phyloP scores from a whole-genome alignment of 1,139 yeast species.

The Yamadazyma buinensis region DNA sequence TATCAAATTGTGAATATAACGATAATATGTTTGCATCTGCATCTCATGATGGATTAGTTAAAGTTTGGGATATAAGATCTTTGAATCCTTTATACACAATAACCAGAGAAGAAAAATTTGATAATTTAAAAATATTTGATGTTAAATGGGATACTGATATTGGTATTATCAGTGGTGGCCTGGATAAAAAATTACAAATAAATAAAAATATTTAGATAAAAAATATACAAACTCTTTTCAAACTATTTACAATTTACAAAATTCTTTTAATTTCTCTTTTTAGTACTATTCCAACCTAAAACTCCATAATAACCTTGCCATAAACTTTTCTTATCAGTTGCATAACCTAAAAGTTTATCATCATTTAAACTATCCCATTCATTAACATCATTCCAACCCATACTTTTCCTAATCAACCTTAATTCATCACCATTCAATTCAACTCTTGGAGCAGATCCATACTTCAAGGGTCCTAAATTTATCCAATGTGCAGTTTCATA shows the following conservation, averaged over 20 bases:
- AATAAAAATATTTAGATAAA: slow-evolving; percentile 37
- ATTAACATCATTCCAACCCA: slow-evolving; percentile 65
- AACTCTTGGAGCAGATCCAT: slow-evolving; percentile 81
- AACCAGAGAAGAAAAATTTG: slow-evolving; percentile 54
- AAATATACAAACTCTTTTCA: slow-evolving; percentile 3
- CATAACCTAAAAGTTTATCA: slow-evolving; percentile 39
- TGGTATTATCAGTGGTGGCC: slow-evolving; percentile 91
- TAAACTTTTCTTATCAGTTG: slow-evolving; percentile 61
- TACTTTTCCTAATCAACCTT: slow-evolving; percentile 37
- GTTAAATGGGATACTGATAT: slow-evolving; percentile 78
- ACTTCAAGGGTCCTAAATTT: slow-evolving; percentile 82
- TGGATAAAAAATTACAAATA: slow-evolving; percentile 88
- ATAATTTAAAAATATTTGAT: slow-evolving; percentile 68
- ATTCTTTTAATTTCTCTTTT: too few species aligned
- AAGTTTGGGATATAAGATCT: slow-evolving; percentile 94
- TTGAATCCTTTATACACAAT: slow-evolving; percentile 84
- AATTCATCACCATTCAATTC: slow-evolving; percentile 71
- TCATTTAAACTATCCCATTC: slow-evolving; percentile 33
- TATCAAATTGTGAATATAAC: slow-evolving; percentile 70
- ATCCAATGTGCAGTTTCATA: slow-evolving; percentile 63
- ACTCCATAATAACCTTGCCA: slow-evolving; percentile 80
- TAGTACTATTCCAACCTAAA: slow-evolving; percentile 39
- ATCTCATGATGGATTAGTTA: slow-evolving; percentile 92
- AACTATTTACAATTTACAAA: slow-evolving; percentile 1
- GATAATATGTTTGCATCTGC: slow-evolving; percentile 83